Evolutionary conservation across 345 rosid genomes (phyloP).

Genomic region (Atalantia buxifolia): DNA sequence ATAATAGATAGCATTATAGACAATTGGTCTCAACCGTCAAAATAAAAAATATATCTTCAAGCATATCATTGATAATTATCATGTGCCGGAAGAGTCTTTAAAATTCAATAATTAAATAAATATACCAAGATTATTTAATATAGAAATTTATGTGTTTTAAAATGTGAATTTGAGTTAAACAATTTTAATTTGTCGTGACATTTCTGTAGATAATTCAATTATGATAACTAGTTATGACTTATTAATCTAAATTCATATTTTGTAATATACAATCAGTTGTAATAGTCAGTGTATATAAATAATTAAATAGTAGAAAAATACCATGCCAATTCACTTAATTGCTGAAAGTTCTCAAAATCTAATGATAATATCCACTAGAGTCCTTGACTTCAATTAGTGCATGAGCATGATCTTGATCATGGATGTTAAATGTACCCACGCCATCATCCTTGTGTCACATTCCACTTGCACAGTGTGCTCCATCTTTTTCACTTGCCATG

Average conservation of each 20-base stretch:
- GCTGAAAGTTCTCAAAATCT: conserved; percentile 1
- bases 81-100: fast-evolving
- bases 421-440: neutral
- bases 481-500: conserved; percentile 12
- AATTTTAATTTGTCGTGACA: no score
- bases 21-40: neutral
- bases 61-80: no score
- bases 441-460: conserved; percentile 28
- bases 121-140: no score
- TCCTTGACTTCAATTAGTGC: conserved; percentile 23
- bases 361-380: conserved; percentile 21
- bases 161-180: no score
- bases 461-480: conserved; percentile 37
- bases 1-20: neutral
- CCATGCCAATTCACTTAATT: neutral
- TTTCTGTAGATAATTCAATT: no score
- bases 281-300: no score
- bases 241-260: no score
- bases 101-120: no score
- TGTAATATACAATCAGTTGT: no score
- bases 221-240: no score
- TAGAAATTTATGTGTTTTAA: no score
- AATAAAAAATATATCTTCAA: no score
- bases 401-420: neutral
- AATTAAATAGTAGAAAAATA: neutral